Percentiles rank a stretch among this genome's conserved stretches.
Conservation (phyloP, 148 eudicot genomes). For the Talinum fruticosum region DNA sequence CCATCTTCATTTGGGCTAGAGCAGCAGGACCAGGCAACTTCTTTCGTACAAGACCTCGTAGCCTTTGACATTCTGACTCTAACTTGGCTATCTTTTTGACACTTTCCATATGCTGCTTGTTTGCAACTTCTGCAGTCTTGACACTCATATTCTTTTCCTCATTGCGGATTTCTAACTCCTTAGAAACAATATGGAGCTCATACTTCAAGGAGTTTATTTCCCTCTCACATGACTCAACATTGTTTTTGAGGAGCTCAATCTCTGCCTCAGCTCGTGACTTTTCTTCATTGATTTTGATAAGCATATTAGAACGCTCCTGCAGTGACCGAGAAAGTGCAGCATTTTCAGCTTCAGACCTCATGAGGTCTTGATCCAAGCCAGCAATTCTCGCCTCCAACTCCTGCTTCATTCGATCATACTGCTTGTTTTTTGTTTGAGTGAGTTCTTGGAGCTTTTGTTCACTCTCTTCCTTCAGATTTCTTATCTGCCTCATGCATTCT, state of each 20-base stretch:
- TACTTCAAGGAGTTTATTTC: constrained; percentile 92
- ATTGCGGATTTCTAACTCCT: constrained; percentile 89
- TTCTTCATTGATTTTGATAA: constrained; percentile 74
- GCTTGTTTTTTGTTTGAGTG: constrained; percentile 55
- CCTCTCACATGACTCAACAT: constrained; percentile 75
- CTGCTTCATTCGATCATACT: constrained; percentile 69
- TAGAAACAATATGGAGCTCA: constrained; percentile 72
- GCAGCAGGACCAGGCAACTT: constrained; percentile 99
- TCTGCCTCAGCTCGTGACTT: constrained; percentile 86
- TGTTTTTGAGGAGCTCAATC: constrained; percentile 67
- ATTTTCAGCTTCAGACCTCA: constrained; percentile 73
- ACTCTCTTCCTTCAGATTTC: constrained; percentile 87
- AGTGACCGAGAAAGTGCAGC: constrained; percentile 82
- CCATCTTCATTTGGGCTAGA: constrained; percentile 94
- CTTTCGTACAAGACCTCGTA: constrained; percentile 92
- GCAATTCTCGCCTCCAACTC: constrained; percentile 67
- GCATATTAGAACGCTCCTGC: constrained; percentile 90
- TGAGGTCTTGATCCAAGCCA: constrained; percentile 70
- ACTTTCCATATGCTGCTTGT: constrained; percentile 88
- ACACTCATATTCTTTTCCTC: constrained; percentile 97
- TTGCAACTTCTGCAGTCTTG: constrained; percentile 84
- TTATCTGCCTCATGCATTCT: constrained; percentile 95
- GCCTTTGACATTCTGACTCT: constrained; percentile 95
- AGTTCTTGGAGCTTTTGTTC: constrained; percentile 75
- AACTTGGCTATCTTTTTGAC: constrained; percentile 87